Evolutionary conservation across 2,329 filamentous ascomycete species (phyloP).

Genomic region (Trichoderma atrobrunneum): DNA sequence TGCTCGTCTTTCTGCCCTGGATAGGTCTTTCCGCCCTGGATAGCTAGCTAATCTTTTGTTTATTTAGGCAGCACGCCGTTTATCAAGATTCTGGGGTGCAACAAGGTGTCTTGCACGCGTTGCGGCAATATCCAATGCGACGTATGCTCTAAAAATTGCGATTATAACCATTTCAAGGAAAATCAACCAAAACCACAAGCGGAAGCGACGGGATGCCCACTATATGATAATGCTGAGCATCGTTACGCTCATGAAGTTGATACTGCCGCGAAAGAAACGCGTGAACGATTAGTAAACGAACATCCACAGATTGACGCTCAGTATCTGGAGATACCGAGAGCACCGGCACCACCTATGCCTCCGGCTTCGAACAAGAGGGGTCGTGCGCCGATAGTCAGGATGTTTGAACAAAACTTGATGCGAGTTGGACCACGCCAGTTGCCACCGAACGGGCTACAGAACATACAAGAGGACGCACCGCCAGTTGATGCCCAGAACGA

Average conservation of each 20-base stretch:
- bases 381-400: not conserved
- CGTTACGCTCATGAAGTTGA: conserved; percentile 63
- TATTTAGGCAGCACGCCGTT: conserved; percentile 63
- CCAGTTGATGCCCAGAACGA: not conserved
- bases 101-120: conserved; percentile 73
- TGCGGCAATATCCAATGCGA: conserved; percentile 62
- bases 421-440: not conserved
- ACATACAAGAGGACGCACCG: not conserved
- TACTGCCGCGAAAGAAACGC: conserved; percentile 57
- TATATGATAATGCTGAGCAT: conserved; percentile 62
- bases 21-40: conserved; percentile 4
- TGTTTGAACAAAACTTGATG: not conserved
- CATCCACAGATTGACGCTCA: conserved; percentile 60
- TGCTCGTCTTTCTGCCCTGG: not conserved
- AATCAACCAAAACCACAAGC: conserved; percentile 39
- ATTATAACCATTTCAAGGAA: conserved; percentile 71
- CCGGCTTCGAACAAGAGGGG: not conserved
- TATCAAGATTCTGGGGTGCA: conserved; percentile 76
- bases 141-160: conserved; percentile 64
- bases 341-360: not conserved
- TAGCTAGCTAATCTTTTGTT: conserved; percentile 20
- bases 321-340: conserved; percentile 44
- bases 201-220: conserved; percentile 56
- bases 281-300: conserved; percentile 52
- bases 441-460: not conserved